A percentile compares a stretch with the other conserved stretches of the same genome.
phyloP scores from a whole-genome alignment of 2,329 filamentous ascomycete species.

The Periconia digitata region DNA sequence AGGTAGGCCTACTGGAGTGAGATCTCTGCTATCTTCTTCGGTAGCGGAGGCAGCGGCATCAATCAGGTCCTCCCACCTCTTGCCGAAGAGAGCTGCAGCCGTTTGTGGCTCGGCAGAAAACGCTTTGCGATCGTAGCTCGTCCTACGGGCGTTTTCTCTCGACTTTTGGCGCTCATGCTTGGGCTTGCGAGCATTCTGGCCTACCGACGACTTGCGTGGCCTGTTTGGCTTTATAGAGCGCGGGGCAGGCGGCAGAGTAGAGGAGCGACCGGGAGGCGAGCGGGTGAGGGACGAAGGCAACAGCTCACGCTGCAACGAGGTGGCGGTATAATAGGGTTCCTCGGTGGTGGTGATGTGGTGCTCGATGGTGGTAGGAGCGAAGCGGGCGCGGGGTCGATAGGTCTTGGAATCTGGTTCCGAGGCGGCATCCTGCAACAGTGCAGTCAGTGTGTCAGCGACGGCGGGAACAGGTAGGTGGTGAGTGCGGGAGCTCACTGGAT shows the following conservation, averaged over 20 bases:
- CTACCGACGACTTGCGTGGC: constrained; percentile 82
- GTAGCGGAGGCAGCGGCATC: constrained; percentile 92
- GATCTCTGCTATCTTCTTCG: constrained; percentile 84
- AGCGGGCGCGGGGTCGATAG: constrained; percentile 42
- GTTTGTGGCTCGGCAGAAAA: constrained; percentile 81
- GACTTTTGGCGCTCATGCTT: constrained; percentile 83
- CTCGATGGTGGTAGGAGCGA: constrained; percentile 55
- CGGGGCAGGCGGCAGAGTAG: constrained; percentile 82
- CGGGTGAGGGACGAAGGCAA: constrained; percentile 79
- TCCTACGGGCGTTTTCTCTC: constrained; percentile 70
- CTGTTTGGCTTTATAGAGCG: constrained; percentile 70
- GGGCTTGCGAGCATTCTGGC: constrained; percentile 72
- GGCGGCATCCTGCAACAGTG: constrained; percentile 34
- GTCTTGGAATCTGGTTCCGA: constrained; percentile 43
- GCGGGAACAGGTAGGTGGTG: constrained; percentile 10
- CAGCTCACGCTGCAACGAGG: constrained; percentile 69
- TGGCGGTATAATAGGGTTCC: constrained; percentile 47
- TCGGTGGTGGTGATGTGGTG: constrained; percentile 65
- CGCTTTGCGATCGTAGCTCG: constrained; percentile 77
- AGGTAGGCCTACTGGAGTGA: constrained; percentile 76
- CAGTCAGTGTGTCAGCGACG: constrained; percentile 20
- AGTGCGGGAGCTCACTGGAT: constrained; percentile 29
- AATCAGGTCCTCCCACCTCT: constrained; percentile 94
- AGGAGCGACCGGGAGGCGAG: constrained; percentile 83
- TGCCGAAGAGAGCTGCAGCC: constrained; percentile 72